Base-by-base conservation (phyloP, 2,329 filamentous ascomycete genomes). In the Cordyceps farinosa region DNA sequence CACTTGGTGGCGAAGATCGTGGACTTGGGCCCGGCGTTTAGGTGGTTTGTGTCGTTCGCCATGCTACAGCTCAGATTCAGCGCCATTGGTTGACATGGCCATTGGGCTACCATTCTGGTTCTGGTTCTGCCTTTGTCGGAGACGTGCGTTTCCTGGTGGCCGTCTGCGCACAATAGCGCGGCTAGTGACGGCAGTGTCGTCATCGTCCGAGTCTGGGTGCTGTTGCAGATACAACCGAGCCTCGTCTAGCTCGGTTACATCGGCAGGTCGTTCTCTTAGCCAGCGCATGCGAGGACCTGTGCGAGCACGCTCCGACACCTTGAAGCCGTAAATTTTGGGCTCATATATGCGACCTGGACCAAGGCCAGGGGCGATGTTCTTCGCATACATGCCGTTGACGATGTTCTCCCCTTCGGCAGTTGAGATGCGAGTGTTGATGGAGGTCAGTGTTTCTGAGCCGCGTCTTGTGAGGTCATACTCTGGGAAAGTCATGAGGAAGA, bases 401-500 rank as follows among this genome's bases (percentile, higher is more conserved):
- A 83, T 80, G 9, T 74, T 73, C 27, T 85, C 82, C 5, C 40
- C 53, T 32, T 80, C 78, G 2, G 74, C 74, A 45, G 75, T 30
- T 10, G 45, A 65, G 40, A 76, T 67, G 27, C 74, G 72, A 36
- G 77, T 72, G 58, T 68, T 70, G 32, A 68, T 66, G 67, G 69
- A 70, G 66, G 76, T 75, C 62, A 89, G 77, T n/a, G 83, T 78
- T 56, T 89, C 84, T 61, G 82, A 79, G 63, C 88, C 88, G 69
- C 87, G 87, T 71, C 90, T 88, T 38, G 88, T 88, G 65, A 98
- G 87, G 69, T 97, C 92, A 72, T 97, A 90, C 73, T 99, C 95
- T 42, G 95, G 94, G 76, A 98, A 99, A 45, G 94, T 99, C 82
- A 99, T 94, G 75, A 99, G 92, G 80, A 99, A 99, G 65, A 99